Percentiles rank a stretch among this genome's conserved stretches.
phyloP scores from a whole-genome alignment of 306 rosid species.

The Vigna angularis region DNA sequence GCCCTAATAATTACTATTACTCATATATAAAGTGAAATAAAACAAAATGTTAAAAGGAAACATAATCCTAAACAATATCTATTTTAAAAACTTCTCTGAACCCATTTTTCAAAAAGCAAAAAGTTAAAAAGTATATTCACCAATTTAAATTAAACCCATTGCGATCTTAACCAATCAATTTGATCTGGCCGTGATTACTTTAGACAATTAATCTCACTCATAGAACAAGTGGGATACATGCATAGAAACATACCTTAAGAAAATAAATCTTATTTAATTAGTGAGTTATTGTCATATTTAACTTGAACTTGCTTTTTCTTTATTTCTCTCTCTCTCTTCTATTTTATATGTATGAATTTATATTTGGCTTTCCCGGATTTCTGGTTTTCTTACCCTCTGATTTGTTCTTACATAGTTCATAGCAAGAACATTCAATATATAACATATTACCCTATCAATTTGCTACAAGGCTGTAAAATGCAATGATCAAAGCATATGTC shows the following conservation, averaged over 20 bases:
- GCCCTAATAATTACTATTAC: neutral
- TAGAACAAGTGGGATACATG: neutral
- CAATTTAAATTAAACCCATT: neutral
- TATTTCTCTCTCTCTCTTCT: conserved; percentile 22
- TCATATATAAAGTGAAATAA: neutral
- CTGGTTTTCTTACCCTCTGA: conserved; percentile 9
- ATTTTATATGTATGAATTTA: conserved; percentile 33
- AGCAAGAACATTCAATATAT: neutral
- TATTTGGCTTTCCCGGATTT: neutral
- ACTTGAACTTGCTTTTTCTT: conserved; percentile 11
- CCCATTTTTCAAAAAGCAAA: neutral
- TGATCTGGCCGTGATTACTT: neutral
- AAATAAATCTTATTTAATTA: conserved; percentile 3
- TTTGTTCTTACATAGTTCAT: neutral
- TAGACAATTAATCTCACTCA: neutral
- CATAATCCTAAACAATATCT: neutral
- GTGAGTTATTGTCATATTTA: conserved; percentile 30
- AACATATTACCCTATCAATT: neutral
- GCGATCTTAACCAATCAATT: neutral
- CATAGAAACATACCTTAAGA: neutral
- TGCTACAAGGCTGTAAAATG: neutral
- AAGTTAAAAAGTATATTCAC: neutral
- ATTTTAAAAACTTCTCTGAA: neutral
- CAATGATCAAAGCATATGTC: neutral
- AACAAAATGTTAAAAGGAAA: neutral